Evolutionary conservation across 257 asterid species (phyloP).

Genomic region (Forsythia viridissima): DNA sequence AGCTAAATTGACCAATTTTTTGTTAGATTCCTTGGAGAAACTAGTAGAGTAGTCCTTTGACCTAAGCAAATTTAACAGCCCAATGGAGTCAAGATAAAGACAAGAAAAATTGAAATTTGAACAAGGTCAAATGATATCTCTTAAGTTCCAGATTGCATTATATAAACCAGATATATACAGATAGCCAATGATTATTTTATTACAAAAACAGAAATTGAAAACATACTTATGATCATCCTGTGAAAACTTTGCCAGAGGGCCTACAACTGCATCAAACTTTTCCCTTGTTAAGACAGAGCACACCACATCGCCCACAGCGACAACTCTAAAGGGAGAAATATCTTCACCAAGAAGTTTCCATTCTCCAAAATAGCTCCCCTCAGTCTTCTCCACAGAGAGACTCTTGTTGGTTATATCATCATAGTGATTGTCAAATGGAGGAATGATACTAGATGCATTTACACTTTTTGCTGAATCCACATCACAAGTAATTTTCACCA

Average conservation of each 20-base stretch:
- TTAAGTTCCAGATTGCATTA: not conserved
- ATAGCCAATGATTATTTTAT: conserved; percentile 1
- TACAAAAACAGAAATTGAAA: conserved; percentile 10
- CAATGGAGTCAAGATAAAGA: conserved; percentile 23
- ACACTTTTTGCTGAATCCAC: conserved; percentile 39
- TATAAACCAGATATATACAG: not conserved
- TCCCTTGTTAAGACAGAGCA: conserved; percentile 85
- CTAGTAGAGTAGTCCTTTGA: conserved; percentile 46
- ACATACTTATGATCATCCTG: conserved; percentile 71
- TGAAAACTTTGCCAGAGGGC: conserved; percentile 68
- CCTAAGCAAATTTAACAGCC: conserved; percentile 41
- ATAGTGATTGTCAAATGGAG: conserved; percentile 49
- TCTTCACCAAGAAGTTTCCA: conserved; percentile 82
- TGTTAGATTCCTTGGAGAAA: conserved; percentile 46
- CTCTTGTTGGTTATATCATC: conserved; percentile 35
- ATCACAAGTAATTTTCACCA: conserved; percentile 58
- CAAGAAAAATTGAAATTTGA: conserved; percentile 11
- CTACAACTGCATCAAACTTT: conserved; percentile 76
- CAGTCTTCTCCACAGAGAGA: conserved; percentile 65
- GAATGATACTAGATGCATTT: conserved; percentile 62
- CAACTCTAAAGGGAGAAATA: conserved; percentile 48
- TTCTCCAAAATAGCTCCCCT: conserved; percentile 94
- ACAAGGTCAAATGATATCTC: not conserved
- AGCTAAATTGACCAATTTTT: conserved; percentile 45
- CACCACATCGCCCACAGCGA: conserved; percentile 75